A percentile compares a stretch with the other conserved stretches of the same genome.
phyloP scores from a whole-genome alignment of 2,329 filamentous ascomycete genomes.

The Cladophialophora exuberans region DNA sequence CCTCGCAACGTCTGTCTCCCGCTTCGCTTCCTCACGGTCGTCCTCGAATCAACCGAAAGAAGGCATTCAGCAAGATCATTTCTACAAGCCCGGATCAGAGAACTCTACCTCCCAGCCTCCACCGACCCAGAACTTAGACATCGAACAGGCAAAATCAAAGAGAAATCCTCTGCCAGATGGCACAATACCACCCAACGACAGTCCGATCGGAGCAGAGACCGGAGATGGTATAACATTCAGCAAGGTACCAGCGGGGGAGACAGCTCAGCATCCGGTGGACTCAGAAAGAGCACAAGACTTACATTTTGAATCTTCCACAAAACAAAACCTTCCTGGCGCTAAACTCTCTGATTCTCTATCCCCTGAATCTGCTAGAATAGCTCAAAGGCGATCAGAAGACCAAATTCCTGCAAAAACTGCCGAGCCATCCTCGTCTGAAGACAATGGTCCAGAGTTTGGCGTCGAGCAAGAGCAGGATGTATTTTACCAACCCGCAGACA shows the following conservation, averaged over 20 bases:
- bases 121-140: conserved; percentile 44
- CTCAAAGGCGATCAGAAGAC: conserved; percentile 54
- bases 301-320: conserved; percentile 44
- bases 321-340: conserved; percentile 47
- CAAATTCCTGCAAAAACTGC: conserved; percentile 57
- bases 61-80: conserved; percentile 55
- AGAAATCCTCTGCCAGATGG: conserved; percentile 54
- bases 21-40: conserved; percentile 45
- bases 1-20: conserved; percentile 25
- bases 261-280: conserved; percentile 34
- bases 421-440: conserved; percentile 43
- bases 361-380: conserved; percentile 47
- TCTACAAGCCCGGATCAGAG: conserved; percentile 49
- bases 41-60: conserved; percentile 31
- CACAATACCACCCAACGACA: conserved; percentile 46
- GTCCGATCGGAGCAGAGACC: conserved; percentile 20
- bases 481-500: conserved; percentile 57
- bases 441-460: conserved; percentile 37
- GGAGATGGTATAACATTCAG: conserved; percentile 29
- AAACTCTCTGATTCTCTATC: conserved; percentile 38
- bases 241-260: conserved; percentile 34
- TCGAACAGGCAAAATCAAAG: conserved; percentile 52
- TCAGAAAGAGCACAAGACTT: conserved; percentile 37
- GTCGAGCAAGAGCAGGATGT: conserved; percentile 61
- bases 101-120: conserved; percentile 45